Percentiles rank a stretch among this genome's conserved stretches.
phyloP scores from a whole-genome alignment of 2,329 filamentous ascomycete species.

The Coniochaeta ligniaria region DNA sequence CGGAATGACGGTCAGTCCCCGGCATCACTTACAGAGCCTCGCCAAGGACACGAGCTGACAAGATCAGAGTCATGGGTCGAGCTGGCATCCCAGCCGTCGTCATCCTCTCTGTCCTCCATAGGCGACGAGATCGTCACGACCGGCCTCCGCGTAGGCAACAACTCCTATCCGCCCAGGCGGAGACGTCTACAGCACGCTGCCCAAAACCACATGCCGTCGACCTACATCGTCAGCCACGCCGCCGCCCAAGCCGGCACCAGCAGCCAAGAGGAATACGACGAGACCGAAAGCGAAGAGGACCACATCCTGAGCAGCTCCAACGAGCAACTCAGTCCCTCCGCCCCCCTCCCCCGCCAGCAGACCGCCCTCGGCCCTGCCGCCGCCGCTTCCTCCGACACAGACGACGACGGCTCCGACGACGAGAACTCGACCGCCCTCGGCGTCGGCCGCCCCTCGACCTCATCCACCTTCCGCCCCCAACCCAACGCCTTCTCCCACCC shows the following conservation, averaged over 20 bases:
- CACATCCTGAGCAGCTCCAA: conserved; percentile 52
- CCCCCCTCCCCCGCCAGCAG: conserved; percentile 21
- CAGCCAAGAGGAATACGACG: conserved; percentile 91
- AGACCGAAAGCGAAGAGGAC: conserved; percentile 87
- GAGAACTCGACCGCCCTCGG: conserved; percentile 74
- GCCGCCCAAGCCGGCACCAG: conserved; percentile 45
- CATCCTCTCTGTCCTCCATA: conserved; percentile 81
- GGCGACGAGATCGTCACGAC: conserved; percentile 87
- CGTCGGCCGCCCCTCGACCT: conserved; percentile 46
- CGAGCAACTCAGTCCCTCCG: conserved; percentile 36
- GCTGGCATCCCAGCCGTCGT: conserved; percentile 85
- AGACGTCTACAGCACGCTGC: conserved; percentile 34
- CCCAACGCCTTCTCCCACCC: conserved; percentile 91
- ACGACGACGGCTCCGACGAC: conserved; percentile 47
- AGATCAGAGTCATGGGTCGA: conserved; percentile 89
- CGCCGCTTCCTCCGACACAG: conserved; percentile 32
- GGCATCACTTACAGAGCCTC: not conserved
- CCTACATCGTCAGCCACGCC: conserved; percentile 30
- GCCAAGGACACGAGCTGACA: conserved; percentile 13
- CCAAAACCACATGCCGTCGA: conserved; percentile 20
- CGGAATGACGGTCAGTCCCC: conserved; percentile 25
- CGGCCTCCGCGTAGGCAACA: conserved; percentile 68
- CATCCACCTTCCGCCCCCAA: conserved; percentile 67
- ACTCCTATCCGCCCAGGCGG: conserved; percentile 55
- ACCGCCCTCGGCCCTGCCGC: conserved; percentile 28